Evolutionary conservation across 2,329 filamentous ascomycete genomes (phyloP), one percentile per base, ranked within the genome.

Genomic region (Corinectria fuckeliana): DNA sequence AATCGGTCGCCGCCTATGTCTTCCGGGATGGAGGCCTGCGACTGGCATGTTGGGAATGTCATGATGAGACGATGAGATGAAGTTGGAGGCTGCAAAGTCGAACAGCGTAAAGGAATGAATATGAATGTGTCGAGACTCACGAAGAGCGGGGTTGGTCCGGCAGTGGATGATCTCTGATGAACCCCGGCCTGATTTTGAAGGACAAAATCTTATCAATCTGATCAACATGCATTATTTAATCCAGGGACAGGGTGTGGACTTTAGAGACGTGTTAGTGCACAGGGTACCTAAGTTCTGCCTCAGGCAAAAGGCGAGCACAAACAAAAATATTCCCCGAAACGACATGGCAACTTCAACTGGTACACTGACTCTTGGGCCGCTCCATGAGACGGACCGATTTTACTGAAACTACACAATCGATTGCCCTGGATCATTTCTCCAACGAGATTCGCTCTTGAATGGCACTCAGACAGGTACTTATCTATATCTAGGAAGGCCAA

Each of bases 131-230:
- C 23, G 25, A 16, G 23, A 30, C 47, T 13, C 32, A 14, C 11
- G 50, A 16, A 11, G 50, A 41, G 28, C 23, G 38, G 50, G 50
- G 50, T 14, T 30, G 21, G 38, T n/a, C 25, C n/a, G 23, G 34
- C 25, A 45, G 42, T 45, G 42, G 23, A 30, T 10, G n/a, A 45
- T 45, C 42, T 28, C 25, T 25, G 42, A 45, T 28, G 42, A 45
- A 45, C 42, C n/a, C 25, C 23, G 42, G 42, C 25, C 16, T 44
- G 42, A 39, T 18, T 32, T 16, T 23, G 26, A 41, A 56, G 61
- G 56, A 50, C 45, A 18, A 30, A 61, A 71, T 69, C 69, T 71
- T 71, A 71, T 71, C 69, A 69, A 71, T 71, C 69, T 63, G 52
- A 71, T 71, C 67, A 67, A 64, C 49, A 18, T 70, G 69, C 69